These are phyloP conservation scores for Erysimum cheiranthoides DNA, from an alignment of 345 rosid genomes.

Conservation along the genomic window DNA sequence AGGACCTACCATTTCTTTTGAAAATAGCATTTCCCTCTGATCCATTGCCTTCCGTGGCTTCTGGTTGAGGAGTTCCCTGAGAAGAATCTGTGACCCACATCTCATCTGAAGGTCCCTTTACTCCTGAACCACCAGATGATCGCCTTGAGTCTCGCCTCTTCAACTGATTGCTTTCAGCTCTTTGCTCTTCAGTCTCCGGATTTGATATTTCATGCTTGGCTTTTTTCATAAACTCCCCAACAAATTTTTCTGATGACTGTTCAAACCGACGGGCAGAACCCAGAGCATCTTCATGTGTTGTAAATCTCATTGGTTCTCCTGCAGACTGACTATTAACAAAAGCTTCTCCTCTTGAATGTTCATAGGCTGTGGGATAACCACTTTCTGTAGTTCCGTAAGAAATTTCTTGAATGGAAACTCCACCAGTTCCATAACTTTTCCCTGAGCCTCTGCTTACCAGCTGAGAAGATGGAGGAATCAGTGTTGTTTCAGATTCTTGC, in stretches of 20 bases:
- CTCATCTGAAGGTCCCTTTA: conserved; percentile 84
- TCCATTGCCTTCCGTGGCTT: conserved; percentile 50
- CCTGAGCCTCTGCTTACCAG: conserved; percentile 50
- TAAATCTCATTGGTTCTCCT: conserved; percentile 45
- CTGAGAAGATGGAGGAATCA: conserved; percentile 67
- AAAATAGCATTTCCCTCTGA: conserved; percentile 49
- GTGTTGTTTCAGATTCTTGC: conserved; percentile 53
- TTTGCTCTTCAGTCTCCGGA: conserved; percentile 55
- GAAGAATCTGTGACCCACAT: conserved; percentile 79
- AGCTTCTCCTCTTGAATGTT: conserved; percentile 45
- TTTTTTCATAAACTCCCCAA: conserved; percentile 76
- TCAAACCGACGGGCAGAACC: conserved; percentile 69
- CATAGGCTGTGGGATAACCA: conserved; percentile 44
- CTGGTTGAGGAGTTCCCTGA: conserved; percentile 55
- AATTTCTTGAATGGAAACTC: conserved; percentile 47
- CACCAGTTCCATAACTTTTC: conserved; percentile 41
- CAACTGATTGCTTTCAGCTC: conserved; percentile 47
- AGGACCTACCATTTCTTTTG: conserved; percentile 69
- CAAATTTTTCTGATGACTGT: conserved; percentile 59
- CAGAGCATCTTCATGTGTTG: conserved; percentile 60
- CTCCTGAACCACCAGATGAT: conserved; percentile 61
- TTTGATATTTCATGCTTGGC: conserved; percentile 59
- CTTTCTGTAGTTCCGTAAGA: conserved; percentile 54
- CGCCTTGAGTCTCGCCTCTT: conserved; percentile 50
- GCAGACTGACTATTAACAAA: conserved; percentile 44